A percentile compares a stretch with the other conserved stretches of the same genome.
These are phyloP conservation scores for Pythium rishiriense DNA, from an alignment of 352 stramenopile genomes.

Conservation along the genomic window DNA sequence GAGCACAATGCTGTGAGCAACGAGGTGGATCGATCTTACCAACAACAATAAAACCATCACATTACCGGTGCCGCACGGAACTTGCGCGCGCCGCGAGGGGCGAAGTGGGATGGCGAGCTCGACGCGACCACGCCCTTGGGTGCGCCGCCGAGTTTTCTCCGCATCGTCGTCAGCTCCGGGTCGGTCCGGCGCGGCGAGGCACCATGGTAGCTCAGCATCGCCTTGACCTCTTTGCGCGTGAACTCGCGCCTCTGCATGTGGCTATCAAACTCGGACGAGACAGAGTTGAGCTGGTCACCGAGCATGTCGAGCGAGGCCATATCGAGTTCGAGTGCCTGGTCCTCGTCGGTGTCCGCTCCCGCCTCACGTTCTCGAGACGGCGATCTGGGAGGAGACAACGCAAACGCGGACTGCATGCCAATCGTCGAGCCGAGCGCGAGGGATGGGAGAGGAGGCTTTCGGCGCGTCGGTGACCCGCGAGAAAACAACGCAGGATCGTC, in stretches of 20 bases:
- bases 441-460: conserved; percentile 42
- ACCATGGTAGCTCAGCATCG: conserved; percentile 39
- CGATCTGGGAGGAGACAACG: conserved; percentile 22
- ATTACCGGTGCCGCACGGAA: conserved; percentile 40
- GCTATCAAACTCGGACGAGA: conserved; percentile 40
- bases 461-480: conserved; percentile 19
- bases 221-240: conserved; percentile 46
- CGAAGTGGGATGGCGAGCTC: conserved; percentile 27
- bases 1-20: too few relatives aligned
- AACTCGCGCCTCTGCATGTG: conserved; percentile 56
- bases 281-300: conserved; percentile 39
- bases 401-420: conserved; percentile 23
- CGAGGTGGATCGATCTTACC: too few relatives aligned
- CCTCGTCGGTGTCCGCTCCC: conserved; percentile 1
- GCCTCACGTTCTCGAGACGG: conserved; percentile 3
- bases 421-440: conserved; percentile 22
- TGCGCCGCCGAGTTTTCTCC: conserved; percentile 18
- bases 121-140: background rate
- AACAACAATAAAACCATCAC: background rate
- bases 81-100: conserved; percentile 28
- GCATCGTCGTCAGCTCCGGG: conserved; percentile 6
- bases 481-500: conserved; percentile 4
- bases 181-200: conserved; percentile 3
- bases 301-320: conserved; percentile 25
- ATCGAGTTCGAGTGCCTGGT: conserved; percentile 4